phyloP scores from a whole-genome alignment of 164 flowering plant genomes.

The Vitis cinerea region DNA sequence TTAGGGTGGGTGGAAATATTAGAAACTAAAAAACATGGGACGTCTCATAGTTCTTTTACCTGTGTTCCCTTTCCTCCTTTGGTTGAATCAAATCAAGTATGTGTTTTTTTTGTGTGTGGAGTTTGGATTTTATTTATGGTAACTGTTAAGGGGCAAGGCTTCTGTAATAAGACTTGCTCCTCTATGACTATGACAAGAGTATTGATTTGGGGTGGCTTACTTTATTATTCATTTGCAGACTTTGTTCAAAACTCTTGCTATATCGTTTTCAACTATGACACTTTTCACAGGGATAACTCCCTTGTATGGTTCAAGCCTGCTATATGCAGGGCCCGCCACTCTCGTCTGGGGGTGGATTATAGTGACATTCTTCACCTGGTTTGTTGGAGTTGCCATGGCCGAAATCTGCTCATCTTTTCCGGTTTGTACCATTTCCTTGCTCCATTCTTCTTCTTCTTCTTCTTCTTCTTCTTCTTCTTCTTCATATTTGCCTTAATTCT shows the following conservation, averaged over 20 bases:
- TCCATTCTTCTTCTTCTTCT: background rate
- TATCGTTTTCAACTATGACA: slow-evolving; percentile 62
- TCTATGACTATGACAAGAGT: too few relatives aligned
- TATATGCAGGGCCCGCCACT: slow-evolving; percentile 65
- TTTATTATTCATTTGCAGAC: slow-evolving; percentile 33
- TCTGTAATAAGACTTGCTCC: too few relatives aligned
- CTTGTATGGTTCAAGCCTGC: slow-evolving; percentile 60
- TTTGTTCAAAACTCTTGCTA: slow-evolving; percentile 65
- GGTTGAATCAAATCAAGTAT: too few relatives aligned
- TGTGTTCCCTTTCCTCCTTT: background rate
- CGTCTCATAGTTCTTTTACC: background rate
- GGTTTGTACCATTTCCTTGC: slow-evolving; percentile 22
- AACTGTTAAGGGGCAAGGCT: too few relatives aligned
- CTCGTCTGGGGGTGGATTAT: slow-evolving; percentile 85
- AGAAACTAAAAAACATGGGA: too few relatives aligned
- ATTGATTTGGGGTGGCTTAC: background rate
- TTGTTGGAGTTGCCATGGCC: slow-evolving; percentile 74
- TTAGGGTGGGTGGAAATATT: too few relatives aligned
- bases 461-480: background rate
- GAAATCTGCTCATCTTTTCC: slow-evolving; percentile 85
- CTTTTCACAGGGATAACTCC: slow-evolving; percentile 73
- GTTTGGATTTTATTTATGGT: too few relatives aligned
- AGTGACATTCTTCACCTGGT: slow-evolving; percentile 73
- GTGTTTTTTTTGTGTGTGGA: too few relatives aligned
- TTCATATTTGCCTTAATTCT: too few relatives aligned